Base-by-base conservation (phyloP, 1,139 yeast species). In the Magnusiomyces tetraspermus region DNA sequence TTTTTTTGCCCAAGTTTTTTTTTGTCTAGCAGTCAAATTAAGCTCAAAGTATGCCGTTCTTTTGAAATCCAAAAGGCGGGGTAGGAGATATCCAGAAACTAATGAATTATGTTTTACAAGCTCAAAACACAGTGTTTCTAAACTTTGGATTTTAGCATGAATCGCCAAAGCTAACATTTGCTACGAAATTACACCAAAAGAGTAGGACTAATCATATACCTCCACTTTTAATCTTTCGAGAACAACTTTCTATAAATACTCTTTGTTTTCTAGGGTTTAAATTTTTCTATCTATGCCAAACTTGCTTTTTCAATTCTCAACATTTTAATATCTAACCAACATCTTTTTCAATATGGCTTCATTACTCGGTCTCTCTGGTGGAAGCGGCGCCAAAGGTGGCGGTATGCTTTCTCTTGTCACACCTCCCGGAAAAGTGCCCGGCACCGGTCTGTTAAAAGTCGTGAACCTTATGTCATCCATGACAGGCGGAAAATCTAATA, bases 371-470 rank as follows among this genome's bases (percentile, higher is more conserved):
- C 22, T 31, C 11, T 11, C 28, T 8, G 43, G 48, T 17, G 45
- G 49, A 8, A 19, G 24, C 26, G 42, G 38, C 11, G 49, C 49
- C 19, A 15, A 13, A 15, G 22, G 40, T 3, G 52, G 50, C 23
- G 51, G 54, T 8, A 31, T 55, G 17, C 11, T 58, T 53, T 33
- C 59, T 50, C 31, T 61, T 67, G 47, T 63, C 21, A 58, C 60
- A 2, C 61, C 61, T 3, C 44, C 50, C 26, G 60, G 60, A 11
- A 56, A 54, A 28, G 61, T 57, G 4, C 53, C 55, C 3, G 61
- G 61, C 33, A 59, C 61, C 1, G 61, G 61, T 8, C 44, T 59
- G 6, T 47, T 53, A 6, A 52, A 52, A 11, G 41, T 55, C 13
- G 26, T 49, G 10, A 42, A 46, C n/a, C 50, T 45, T 24, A 48